Conservation (phyloP, 805 yeast genomes). For the Teunomyces barrocoloradensis region DNA sequence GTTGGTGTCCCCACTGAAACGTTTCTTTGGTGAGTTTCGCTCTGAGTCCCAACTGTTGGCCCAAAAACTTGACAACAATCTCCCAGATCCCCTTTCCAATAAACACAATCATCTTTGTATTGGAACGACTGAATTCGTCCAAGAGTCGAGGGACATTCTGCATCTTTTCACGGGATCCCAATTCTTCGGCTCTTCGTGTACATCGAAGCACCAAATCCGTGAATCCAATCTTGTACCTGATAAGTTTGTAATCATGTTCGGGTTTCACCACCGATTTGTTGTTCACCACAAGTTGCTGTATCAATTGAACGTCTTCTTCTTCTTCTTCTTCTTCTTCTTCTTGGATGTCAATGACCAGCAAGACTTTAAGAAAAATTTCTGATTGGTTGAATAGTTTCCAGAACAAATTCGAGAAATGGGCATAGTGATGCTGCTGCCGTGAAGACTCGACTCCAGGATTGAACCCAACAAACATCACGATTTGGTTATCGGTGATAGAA, state of each 20-base stretch:
- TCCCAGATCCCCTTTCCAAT: conserved; percentile 82
- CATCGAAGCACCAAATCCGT: conserved; percentile 69
- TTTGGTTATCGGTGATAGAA: conserved; percentile 22
- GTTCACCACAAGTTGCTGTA: conserved; percentile 12
- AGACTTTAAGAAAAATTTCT: conserved; percentile 33
- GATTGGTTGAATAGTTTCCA: conserved; percentile 64
- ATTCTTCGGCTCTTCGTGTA: conserved; percentile 56
- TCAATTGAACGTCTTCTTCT: conserved; percentile 8
- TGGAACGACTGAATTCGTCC: conserved; percentile 34
- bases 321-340: conserved; percentile 16
- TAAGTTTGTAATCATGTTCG: conserved; percentile 41
- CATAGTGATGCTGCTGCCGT: conserved; percentile 63
- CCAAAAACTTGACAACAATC: conserved; percentile 40
- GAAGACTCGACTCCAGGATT: conserved; percentile 71
- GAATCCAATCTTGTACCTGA: conserved; percentile 55
- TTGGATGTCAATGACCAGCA: conserved; percentile 2
- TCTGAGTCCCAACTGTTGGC: conserved; percentile 22
- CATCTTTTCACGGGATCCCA: conserved; percentile 50
- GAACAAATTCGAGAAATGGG: conserved; percentile 65
- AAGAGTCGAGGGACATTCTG: conserved; percentile 54
- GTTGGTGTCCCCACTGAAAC: conserved; percentile 55
- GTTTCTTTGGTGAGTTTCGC: conserved; percentile 20
- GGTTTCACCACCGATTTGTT: conserved; percentile 21
- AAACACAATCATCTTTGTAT: conserved; percentile 49
- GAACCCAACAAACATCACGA: conserved; percentile 62